These are phyloP conservation scores for Pseudogymnoascus sp. DNA, from an alignment of 2,329 filamentous ascomycete species.

Conservation along the genomic window DNA sequence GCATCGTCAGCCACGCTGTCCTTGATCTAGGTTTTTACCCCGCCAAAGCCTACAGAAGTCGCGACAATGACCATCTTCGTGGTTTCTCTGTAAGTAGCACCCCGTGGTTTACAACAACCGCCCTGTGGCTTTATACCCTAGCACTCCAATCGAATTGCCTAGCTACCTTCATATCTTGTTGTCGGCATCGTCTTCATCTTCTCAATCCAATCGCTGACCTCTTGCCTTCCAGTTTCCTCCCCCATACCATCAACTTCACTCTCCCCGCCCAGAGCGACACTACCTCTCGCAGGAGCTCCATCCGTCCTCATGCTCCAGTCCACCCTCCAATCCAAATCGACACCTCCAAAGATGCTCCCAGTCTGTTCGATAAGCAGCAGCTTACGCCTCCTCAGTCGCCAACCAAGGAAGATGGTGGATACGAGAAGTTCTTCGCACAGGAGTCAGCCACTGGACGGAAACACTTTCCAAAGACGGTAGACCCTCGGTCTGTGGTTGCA, in stretches of 20 bases:
- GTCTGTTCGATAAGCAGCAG: conserved; percentile 25
- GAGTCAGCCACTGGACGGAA: conserved; percentile 44
- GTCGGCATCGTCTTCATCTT: background rate
- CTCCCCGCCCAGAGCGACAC: conserved; percentile 46
- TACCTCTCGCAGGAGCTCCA: conserved; percentile 30
- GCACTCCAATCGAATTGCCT: background rate
- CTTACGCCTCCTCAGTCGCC: conserved; percentile 29
- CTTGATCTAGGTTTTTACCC: background rate
- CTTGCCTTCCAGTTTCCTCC: conserved; percentile 60
- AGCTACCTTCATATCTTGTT: background rate
- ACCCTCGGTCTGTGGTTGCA: conserved; percentile 46
- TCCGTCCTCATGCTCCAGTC: conserved; percentile 17
- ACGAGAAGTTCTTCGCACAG: conserved; percentile 46
- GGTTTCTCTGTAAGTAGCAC: conserved; percentile 46
- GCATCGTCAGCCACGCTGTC: background rate
- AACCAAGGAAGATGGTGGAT: conserved; percentile 30
- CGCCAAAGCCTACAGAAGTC: background rate
- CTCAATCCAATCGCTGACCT: conserved; percentile 11
- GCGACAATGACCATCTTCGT: conserved; percentile 50
- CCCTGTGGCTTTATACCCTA: background rate
- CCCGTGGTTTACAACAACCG: background rate
- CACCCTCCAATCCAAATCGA: conserved; percentile 40
- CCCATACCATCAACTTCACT: conserved; percentile 85
- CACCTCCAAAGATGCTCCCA: conserved; percentile 43
- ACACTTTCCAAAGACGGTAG: conserved; percentile 43